These are phyloP conservation scores for Dianthus caryophyllus DNA, from an alignment of 148 eudicot genomes.

Conservation along the genomic window DNA sequence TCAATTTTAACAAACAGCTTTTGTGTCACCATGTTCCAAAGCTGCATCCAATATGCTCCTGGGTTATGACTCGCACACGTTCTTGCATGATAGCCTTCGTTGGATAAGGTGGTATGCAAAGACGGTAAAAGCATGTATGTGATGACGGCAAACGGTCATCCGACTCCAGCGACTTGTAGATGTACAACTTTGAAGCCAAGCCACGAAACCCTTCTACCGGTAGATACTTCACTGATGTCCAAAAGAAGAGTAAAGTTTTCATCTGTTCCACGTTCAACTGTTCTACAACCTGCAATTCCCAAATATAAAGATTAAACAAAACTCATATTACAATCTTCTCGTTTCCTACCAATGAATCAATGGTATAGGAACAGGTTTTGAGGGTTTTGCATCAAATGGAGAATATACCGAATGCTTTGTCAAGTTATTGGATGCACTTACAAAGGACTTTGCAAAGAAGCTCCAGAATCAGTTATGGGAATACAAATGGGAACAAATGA, in stretches of 20 bases:
- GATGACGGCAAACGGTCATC: constrained; percentile 67
- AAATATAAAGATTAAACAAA: neutral
- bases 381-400: too few relatives aligned
- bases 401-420: too few relatives aligned
- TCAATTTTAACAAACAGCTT: neutral
- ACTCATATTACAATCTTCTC: neutral
- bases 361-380: too few relatives aligned
- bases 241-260: constrained; percentile 79
- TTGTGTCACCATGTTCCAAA: constrained; percentile 67
- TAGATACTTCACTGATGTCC: constrained; percentile 84
- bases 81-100: constrained; percentile 46
- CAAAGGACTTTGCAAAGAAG: too few relatives aligned
- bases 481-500: neutral
- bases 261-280: constrained; percentile 58
- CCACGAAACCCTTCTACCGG: constrained; percentile 86
- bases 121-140: constrained; percentile 82
- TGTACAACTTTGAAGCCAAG: constrained; percentile 56
- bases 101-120: constrained; percentile 65
- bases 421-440: too few relatives aligned
- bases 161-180: constrained; percentile 48
- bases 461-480: too few relatives aligned
- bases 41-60: constrained; percentile 89
- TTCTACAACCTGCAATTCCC: constrained; percentile 49
- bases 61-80: constrained; percentile 56
- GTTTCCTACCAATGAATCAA: neutral